Evolutionary conservation across 23 red algal genomes (phyloP).

Genomic region (Gracilariopsis chorda): DNA sequence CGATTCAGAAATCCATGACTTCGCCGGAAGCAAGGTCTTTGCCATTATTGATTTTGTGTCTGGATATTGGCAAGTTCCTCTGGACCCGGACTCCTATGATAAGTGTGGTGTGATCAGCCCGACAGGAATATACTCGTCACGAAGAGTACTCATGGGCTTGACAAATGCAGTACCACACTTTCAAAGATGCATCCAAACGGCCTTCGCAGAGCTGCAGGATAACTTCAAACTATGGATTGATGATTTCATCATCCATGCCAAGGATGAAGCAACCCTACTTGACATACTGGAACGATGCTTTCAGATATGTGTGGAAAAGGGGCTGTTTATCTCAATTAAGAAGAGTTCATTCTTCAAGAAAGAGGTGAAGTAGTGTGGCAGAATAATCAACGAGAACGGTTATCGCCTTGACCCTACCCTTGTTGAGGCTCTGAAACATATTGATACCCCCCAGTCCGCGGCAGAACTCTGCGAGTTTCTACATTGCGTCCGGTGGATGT

Average conservation of each 20-base stretch:
- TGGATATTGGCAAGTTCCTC: too few relatives aligned
- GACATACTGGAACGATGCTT: conserved; percentile 20
- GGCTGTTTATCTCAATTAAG: not conserved
- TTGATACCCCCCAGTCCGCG: not conserved
- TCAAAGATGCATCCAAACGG: conserved; percentile 7
- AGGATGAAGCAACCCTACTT: not conserved
- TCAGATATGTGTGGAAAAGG: conserved; percentile 1
- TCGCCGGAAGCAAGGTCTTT: too few relatives aligned
- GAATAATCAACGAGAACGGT: conserved; percentile 16
- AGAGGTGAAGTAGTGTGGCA: not conserved
- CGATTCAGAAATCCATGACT: too few relatives aligned
- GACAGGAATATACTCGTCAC: not conserved
- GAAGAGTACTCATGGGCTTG: not conserved
- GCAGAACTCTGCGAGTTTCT: conserved; percentile 7
- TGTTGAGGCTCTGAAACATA: not conserved
- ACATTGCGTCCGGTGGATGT: conserved; percentile 10
- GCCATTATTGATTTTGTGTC: too few relatives aligned
- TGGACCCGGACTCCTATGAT: not conserved
- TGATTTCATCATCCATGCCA: conserved; percentile 33
- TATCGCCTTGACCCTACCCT: not conserved
- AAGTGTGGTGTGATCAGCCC: not conserved
- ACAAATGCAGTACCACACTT: conserved; percentile 29
- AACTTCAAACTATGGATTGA: conserved; percentile 18
- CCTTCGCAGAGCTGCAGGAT: not conserved
- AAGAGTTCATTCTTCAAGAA: conserved; percentile 22